These are phyloP conservation scores for Trichoderma oligosporum DNA, from an alignment of 2,329 filamentous ascomycete species.

Conservation along the genomic window DNA sequence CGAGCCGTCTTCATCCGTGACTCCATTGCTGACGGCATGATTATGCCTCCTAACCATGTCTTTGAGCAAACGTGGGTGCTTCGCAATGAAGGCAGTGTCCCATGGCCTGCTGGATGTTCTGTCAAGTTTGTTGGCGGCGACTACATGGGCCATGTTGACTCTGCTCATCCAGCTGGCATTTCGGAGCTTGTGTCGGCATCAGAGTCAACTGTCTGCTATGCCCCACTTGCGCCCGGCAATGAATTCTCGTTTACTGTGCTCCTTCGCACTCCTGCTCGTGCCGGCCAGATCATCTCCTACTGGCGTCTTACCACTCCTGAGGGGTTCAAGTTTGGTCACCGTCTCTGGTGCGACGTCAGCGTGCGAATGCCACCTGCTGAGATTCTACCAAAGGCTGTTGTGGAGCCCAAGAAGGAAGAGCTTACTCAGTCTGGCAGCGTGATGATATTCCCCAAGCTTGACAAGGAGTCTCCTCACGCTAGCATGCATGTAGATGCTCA, in stretches of 20 bases:
- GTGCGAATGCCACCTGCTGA: slow-evolving; percentile 48
- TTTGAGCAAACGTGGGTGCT: slow-evolving; percentile 93
- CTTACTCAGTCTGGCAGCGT: slow-evolving; percentile 48
- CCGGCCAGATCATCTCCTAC: slow-evolving; percentile 85
- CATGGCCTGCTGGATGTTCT: slow-evolving; percentile 86
- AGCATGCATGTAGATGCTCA: slow-evolving; percentile 69
- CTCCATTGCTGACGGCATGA: slow-evolving; percentile 72
- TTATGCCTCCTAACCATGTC: slow-evolving; percentile 63
- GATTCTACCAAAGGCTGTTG: slow-evolving; percentile 27
- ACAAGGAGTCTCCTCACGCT: slow-evolving; percentile 82
- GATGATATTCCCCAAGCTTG: slow-evolving; percentile 96
- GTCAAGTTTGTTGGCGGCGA: slow-evolving; percentile 92
- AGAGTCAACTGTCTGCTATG: slow-evolving; percentile 74
- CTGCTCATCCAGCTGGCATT: slow-evolving; percentile 72
- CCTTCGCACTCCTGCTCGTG: slow-evolving; percentile 73
- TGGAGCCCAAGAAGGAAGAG: slow-evolving; percentile 32
- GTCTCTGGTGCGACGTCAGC: slow-evolving; percentile 89
- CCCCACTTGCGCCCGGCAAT: slow-evolving; percentile 67
- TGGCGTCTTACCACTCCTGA: slow-evolving; percentile 86
- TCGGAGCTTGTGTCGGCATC: slow-evolving; percentile 72
- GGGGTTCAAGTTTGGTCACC: slow-evolving; percentile 82
- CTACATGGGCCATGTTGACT: slow-evolving; percentile 91
- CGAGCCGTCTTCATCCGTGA: slow-evolving; percentile 70
- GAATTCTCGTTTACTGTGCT: slow-evolving; percentile 76
- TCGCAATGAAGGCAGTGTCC: slow-evolving; percentile 71